These are phyloP conservation scores for Oryza rufipogon DNA, from an alignment of 176 grass and related monocot genomes.

Conservation along the genomic window DNA sequence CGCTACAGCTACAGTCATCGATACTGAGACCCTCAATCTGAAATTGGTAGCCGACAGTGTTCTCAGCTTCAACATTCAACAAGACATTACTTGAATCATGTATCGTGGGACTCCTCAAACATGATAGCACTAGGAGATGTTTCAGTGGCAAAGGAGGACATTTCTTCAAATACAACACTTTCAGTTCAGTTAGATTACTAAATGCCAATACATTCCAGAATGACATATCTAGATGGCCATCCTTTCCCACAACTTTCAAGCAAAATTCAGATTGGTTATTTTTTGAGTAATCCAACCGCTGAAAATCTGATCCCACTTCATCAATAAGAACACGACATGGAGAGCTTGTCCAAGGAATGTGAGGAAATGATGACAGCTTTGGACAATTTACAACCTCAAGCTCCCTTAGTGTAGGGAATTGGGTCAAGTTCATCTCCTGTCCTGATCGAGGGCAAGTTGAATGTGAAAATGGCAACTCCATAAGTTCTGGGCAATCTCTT, in stretches of 20 bases:
- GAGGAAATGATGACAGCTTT: background rate
- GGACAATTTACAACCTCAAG: background rate
- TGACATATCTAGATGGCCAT: accelerated
- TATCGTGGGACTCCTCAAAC: accelerated
- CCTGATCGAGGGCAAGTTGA: too few species aligned
- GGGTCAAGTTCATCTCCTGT: too few species aligned
- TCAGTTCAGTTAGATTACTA: background rate
- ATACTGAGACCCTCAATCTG: accelerated
- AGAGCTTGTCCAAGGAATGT: background rate
- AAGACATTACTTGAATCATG: accelerated
- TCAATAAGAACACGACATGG: background rate
- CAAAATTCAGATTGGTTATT: accelerated
- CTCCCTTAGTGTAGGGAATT: background rate
- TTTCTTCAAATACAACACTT: accelerated
- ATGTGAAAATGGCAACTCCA: background rate
- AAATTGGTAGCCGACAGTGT: background rate
- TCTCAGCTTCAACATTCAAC: background rate
- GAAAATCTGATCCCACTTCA: background rate
- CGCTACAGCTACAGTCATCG: accelerated
- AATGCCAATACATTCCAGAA: background rate
- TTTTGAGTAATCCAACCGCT: accelerated
- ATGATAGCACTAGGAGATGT: slow-evolving; percentile 9
- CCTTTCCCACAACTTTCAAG: background rate
- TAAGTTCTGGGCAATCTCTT: background rate
- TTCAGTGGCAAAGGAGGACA: background rate